phyloP scores from a whole-genome alignment of 306 rosid species.

The Acacia acuminata region DNA sequence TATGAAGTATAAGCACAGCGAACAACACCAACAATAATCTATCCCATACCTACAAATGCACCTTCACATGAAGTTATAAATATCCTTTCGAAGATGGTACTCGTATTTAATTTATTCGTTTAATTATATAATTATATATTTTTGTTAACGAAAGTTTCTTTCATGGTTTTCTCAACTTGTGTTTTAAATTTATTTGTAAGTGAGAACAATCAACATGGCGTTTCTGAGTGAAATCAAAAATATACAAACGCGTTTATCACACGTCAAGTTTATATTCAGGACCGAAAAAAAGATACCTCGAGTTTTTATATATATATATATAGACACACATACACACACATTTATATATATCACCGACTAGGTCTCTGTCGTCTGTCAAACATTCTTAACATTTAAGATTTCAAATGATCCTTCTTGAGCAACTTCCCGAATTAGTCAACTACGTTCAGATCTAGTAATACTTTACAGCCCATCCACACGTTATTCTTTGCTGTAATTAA shows the following conservation, averaged over 20 bases:
- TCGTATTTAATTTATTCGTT: not conserved
- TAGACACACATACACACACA: too few species aligned
- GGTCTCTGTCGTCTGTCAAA: not conserved
- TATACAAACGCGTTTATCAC: constrained; percentile 26
- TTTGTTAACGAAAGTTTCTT: not conserved
- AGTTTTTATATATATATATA: too few species aligned
- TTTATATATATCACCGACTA: not conserved
- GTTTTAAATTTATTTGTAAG: not conserved
- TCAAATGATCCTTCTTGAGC: not conserved
- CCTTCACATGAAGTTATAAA: not conserved
- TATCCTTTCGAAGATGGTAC: not conserved
- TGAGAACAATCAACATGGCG: not conserved
- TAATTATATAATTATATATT: not conserved
- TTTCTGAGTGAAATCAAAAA: not conserved
- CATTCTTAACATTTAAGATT: not conserved
- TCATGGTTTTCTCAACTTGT: not conserved
- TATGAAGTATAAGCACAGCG: not conserved
- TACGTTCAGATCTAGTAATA: not conserved
- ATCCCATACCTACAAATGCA: not conserved
- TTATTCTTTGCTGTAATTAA: not conserved
- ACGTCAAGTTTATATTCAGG: not conserved
- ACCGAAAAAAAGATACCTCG: too few species aligned
- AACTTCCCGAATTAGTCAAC: not conserved
- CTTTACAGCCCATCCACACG: not conserved
- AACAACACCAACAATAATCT: not conserved